Evolutionary conservation across 305 asterid genomes (phyloP).

Genomic region (Fraxinus platypoda): DNA sequence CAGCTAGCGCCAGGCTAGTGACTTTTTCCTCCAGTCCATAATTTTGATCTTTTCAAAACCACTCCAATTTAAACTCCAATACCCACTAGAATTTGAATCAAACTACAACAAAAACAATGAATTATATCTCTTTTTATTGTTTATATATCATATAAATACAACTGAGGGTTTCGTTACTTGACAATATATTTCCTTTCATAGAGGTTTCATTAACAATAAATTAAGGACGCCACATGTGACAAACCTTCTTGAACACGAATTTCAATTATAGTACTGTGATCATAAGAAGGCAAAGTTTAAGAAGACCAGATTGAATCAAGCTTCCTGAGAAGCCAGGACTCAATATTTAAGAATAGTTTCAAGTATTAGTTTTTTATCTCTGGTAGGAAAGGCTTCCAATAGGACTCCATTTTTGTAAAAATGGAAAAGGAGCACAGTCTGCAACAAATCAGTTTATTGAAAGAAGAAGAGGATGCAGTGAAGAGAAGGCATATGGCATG

Average conservation of each 20-base stretch:
- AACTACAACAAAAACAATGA: background rate
- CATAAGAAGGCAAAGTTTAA: conserved; percentile 11
- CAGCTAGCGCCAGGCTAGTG: no score
- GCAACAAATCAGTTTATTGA: conserved; percentile 32
- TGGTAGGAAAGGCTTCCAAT: conserved; percentile 82
- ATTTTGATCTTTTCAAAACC: no score
- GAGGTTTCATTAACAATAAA: background rate
- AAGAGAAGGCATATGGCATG: background rate
- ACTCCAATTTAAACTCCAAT: no score
- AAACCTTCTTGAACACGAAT: conserved; percentile 11
- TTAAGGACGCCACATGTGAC: conserved; percentile 10
- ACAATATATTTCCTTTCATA: background rate
- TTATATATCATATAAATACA: background rate
- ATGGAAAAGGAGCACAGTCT: conserved; percentile 91
- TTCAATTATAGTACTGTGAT: background rate
- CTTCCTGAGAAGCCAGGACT: conserved; percentile 45
- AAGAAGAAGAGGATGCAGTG: background rate
- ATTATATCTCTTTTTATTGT: background rate
- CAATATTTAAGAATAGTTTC: conserved; percentile 78
- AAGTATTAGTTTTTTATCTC: conserved; percentile 80
- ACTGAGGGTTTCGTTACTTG: background rate
- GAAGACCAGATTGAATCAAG: conserved; percentile 30
- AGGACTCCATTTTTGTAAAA: conserved; percentile 77
- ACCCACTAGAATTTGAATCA: no score
- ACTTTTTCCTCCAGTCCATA: no score